phyloP scores from a whole-genome alignment of 2,329 filamentous ascomycete genomes.

The Stachybotrys chlorohalonatus region DNA sequence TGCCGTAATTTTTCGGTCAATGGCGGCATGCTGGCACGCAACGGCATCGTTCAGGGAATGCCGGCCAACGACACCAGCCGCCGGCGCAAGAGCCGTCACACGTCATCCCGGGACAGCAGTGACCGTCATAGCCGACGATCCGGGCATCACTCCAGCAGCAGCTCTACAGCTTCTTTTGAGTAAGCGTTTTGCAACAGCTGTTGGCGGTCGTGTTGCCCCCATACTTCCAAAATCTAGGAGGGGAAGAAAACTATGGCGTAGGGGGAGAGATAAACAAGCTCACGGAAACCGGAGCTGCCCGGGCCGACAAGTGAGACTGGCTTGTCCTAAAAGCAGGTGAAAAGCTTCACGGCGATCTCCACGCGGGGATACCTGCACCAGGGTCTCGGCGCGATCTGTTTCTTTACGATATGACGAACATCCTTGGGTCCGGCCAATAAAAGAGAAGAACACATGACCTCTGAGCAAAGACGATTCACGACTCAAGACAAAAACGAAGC shows the following conservation, averaged over 20 bases:
- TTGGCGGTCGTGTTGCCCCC: too few species aligned
- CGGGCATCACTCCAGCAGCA: constrained; percentile 53
- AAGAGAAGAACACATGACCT: constrained; percentile 3
- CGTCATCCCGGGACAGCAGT: constrained; percentile 33
- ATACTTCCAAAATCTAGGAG: neutral
- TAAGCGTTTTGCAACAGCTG: constrained; percentile 17
- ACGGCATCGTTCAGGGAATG: constrained; percentile 59
- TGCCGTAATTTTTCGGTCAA: constrained; percentile 97
- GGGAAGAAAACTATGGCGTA: constrained; percentile 7
- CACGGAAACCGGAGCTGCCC: constrained; percentile 1
- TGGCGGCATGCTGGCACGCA: constrained; percentile 75
- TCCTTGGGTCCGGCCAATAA: neutral
- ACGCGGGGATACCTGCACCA: constrained; percentile 18
- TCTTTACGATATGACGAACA: neutral
- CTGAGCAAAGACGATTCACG: neutral
- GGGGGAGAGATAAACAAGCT: constrained; percentile 6
- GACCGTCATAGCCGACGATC: constrained; percentile 39
- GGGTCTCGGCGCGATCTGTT: constrained; percentile 1
- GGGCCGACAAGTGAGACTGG: constrained; percentile 4
- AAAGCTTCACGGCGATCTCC: constrained; percentile 27
- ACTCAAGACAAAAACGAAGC: neutral
- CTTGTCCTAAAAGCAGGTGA: constrained; percentile 22
- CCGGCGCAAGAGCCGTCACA: constrained; percentile 42
- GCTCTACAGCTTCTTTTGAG: constrained; percentile 51
- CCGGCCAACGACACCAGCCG: constrained; percentile 44